Evolutionary conservation across 805 yeast genomes (phyloP).

Genomic region (Ogataea parapolymorpha): DNA sequence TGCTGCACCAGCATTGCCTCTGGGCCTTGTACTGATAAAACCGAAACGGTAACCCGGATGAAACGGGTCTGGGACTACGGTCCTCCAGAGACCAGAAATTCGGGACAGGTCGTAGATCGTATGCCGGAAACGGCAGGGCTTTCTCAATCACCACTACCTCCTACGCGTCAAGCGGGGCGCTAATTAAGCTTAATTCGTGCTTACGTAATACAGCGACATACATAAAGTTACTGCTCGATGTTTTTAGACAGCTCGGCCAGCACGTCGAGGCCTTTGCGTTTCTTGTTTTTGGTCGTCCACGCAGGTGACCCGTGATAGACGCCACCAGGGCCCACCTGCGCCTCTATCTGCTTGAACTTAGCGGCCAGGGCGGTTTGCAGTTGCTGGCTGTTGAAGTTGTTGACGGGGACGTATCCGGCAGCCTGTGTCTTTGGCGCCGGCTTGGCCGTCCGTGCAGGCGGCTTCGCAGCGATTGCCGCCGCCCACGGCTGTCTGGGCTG

Average conservation of each 20-base stretch:
- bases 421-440: conserved; percentile 11
- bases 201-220: not conserved
- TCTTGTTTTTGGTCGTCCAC: conserved; percentile 11
- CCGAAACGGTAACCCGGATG: too few relatives aligned
- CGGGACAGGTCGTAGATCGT: too few relatives aligned
- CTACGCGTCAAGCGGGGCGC: not conserved
- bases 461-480: conserved; percentile 11
- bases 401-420: conserved; percentile 15
- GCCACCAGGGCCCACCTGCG: conserved; percentile 12
- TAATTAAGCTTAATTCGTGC: not conserved
- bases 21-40: too few relatives aligned
- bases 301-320: conserved; percentile 8
- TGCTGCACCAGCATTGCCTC: too few relatives aligned
- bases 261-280: conserved; percentile 18
- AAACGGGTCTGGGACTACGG: too few relatives aligned
- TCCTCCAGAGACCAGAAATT: too few relatives aligned
- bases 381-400: conserved; percentile 19
- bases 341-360: conserved; percentile 17
- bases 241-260: conserved; percentile 21
- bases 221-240: conserved; percentile 4
- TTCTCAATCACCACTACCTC: too few relatives aligned
- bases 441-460: conserved; percentile 5
- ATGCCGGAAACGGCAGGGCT: too few relatives aligned
- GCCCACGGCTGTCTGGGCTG: conserved; percentile 20
- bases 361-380: conserved; percentile 14